phyloP scores from a whole-genome alignment of 2,329 filamentous ascomycete genomes.

The Cladorrhinum sp. region DNA sequence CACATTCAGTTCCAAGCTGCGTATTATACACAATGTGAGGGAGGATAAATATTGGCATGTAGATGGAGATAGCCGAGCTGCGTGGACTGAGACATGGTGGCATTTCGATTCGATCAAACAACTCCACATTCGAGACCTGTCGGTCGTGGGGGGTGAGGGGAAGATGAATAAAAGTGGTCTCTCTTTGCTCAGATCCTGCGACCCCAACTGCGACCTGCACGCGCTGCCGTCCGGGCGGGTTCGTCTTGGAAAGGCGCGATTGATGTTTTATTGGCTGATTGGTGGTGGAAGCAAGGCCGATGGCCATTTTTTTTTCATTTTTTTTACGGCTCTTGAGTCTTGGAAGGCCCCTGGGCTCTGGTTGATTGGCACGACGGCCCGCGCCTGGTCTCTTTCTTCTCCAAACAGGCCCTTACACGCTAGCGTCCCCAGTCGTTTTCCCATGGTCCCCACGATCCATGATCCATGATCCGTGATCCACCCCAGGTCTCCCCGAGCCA shows the following conservation, averaged over 20 bases:
- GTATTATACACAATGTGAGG: not conserved
- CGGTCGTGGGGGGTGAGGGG: not conserved
- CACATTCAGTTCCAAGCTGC: not conserved
- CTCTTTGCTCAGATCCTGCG: conserved; percentile 15
- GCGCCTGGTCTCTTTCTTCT: conserved; percentile 16
- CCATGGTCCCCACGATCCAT: conserved; percentile 10
- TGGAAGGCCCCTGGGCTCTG: conserved; percentile 7
- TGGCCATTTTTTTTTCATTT: too few relatives aligned
- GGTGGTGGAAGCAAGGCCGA: conserved; percentile 4
- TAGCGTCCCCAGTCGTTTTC: not conserved
- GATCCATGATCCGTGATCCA: conserved; percentile 15
- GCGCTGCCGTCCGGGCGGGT: conserved; percentile 19
- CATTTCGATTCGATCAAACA: not conserved
- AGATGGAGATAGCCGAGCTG: not conserved
- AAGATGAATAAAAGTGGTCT: not conserved
- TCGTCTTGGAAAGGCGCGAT: conserved; percentile 4
- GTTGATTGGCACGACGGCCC: conserved; percentile 18
- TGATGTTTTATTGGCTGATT: not conserved
- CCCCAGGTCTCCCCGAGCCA: conserved; percentile 12
- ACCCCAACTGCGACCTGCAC: conserved; percentile 23
- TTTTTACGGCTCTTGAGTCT: not conserved
- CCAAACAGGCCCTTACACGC: conserved; percentile 10
- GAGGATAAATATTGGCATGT: too few relatives aligned
- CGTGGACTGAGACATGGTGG: not conserved
- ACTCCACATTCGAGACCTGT: not conserved